Base-by-base conservation (phyloP, 306 rosid species). In the Styphnolobium japonicum region DNA sequence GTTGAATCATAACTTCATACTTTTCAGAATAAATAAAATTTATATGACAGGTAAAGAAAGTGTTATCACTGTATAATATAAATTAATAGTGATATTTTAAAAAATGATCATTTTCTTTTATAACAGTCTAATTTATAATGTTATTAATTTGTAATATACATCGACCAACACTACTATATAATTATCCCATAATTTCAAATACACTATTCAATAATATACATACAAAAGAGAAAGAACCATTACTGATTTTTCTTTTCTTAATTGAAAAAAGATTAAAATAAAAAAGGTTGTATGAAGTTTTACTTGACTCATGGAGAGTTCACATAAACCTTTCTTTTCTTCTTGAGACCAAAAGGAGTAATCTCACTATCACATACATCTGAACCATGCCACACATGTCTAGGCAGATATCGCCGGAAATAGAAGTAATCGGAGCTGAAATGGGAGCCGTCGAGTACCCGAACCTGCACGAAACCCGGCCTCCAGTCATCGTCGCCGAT, bases 341-440 rank as follows among this genome's bases (percentile, higher is more conserved):
- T 81, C 81, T 86, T 85, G 66, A 78, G 80, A 64, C 96, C 98
- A 84, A 90, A 89, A 64, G 92, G 91, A 61, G 91, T 94, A 65
- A 84, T 85, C 76, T 89, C 90, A 18, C 87, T 88, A 5, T 87
- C 87, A 80, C 97, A 92, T 36, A 51, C 76, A 82, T 94, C 92
- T 4, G 78, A 74, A 4, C 98, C 98, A 83, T 90, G 96, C 97
- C 97, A 94, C 6, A 87, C 93, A 60, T 71, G 86, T 42, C 94
- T 83, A 2, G 98, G 97, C 70, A 94, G 9, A 25, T 84, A 90
- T 31, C 83, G 75, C 1, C 92, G 81, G 36, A 92, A 89, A 55
- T 86, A 85, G 84, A 94, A 94, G 75, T 85, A 71, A 73, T 85
- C 29, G 0, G 97, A 92, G 82, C 82, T 80, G 2, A 92, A 83